Base-by-base conservation (phyloP, 73 alveolate genomes). In the Paramecium octaurelia region DNA sequence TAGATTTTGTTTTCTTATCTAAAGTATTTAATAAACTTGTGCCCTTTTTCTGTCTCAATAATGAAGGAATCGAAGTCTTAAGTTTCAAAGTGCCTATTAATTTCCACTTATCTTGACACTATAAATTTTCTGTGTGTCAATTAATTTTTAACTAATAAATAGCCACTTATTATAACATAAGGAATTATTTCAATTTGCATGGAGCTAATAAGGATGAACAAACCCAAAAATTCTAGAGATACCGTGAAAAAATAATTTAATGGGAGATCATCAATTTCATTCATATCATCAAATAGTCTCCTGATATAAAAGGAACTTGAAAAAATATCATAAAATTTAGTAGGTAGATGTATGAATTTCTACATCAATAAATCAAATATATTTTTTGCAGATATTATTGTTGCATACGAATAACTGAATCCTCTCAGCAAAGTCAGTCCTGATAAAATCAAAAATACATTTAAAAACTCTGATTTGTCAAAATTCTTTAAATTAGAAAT, bases 341-440 rank as follows among this genome's bases (percentile, higher is more conserved):
- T 48, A 1, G 91, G 91, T 10, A 80, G 29, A 80, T 80, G 75
- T 12, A 89, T 70, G 18, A 83, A 59, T 29, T 73, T 89, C 29
- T 27, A 24, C 54, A 89, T 77, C 16, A 89, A 50, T 29, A 40
- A 46, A 21, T 89, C 54, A 71, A 71, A 89, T 18, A 89, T 89
- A 50, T 77, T 68, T 70, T 54, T 89, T 11, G 94, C 86, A 1
- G 92, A 70, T 8, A 83, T 50, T 46, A 89, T 59, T 18, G 86
- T 83, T 44, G 94, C 83, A 46, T 89, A 89, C 1, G 60, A 44
- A 31, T 89, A 89, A 27, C 69, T 71, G 23, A 89, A 89, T 40
- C 94, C 88, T 89, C 94, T 89, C 6, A 89, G 11, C 1, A 89
- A 44, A 24, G 86, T 89, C 7, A 89, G 29, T 21, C 48, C 44